Base-by-base conservation (phyloP, 78 protist species). In the Emiliania huxleyi region DNA sequence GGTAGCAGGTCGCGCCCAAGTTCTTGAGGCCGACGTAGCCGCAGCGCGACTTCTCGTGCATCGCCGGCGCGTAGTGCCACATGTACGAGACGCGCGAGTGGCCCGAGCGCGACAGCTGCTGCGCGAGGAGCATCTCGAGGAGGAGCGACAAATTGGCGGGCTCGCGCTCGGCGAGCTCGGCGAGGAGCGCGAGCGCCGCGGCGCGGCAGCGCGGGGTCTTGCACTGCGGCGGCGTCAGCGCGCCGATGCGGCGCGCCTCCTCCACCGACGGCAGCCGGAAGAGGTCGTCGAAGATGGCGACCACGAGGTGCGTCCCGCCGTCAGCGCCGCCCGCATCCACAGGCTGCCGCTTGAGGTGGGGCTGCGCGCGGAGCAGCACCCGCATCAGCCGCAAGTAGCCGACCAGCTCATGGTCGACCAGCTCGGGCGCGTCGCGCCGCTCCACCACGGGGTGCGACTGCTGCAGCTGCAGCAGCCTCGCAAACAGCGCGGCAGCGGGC, bases 1-100 rank as follows among this genome's bases (percentile, higher is more conserved):
- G 94, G 91, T 97, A 97, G 95, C 98, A 97, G 22, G 97, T 97
- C 29, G 98, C 97, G 44, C 98, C 98, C 1, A 96, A 94, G 81
- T 97, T 97, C 56, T 85, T 42, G 46, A 97, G 93, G 48, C 98
- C 98, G 8, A 95, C 97, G 85, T 92, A 97, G 23, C 98, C 98
- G 84, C 91, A 56, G 12, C 75, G 88, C 48, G 96, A 49, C 43
- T 91, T n/a, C 95, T 96, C 89, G 19, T 40, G 43, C 48, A 15
- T 12, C 18, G 52, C 40, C 55, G 90, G 87, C 55, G 2, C 0
- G 69, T 83, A 91, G 38, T 48, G 43, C 89, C 94, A 52, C 35
- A 2, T 44, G n/a, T 42, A 18, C 19, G 33, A 35, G 0, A 3
- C 0, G 49, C 25, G 48, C 18, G 25, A 42, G 35, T 18, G 44